These are phyloP conservation scores for Diplodia scrobiculata DNA, from an alignment of 2,329 filamentous ascomycete species.

Conservation along the genomic window DNA sequence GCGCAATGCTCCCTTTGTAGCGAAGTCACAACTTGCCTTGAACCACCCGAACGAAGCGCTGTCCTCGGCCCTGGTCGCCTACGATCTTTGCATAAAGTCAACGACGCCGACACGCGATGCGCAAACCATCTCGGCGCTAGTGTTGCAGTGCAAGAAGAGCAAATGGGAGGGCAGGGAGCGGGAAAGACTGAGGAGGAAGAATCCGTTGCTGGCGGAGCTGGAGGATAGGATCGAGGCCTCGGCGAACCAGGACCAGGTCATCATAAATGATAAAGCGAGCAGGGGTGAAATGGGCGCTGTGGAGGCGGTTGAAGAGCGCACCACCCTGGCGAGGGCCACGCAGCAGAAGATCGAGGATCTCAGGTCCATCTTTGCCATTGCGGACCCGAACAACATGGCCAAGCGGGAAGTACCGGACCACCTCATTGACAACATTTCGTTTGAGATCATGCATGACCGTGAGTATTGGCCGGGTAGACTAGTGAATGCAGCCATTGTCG, in stretches of 20 bases:
- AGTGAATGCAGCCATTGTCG: slow-evolving; percentile 10
- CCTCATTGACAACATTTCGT: slow-evolving; percentile 74
- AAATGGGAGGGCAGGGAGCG: slow-evolving; percentile 78
- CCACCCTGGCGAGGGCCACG: slow-evolving; percentile 48
- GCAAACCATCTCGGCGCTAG: slow-evolving; percentile 68
- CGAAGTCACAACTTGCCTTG: slow-evolving; percentile 78
- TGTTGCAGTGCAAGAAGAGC: slow-evolving; percentile 79
- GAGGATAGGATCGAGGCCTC: slow-evolving; percentile 47
- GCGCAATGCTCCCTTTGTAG: slow-evolving; percentile 38
- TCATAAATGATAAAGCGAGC: slow-evolving; percentile 44
- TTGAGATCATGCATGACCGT: slow-evolving; percentile 72
- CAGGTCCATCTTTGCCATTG: slow-evolving; percentile 51
- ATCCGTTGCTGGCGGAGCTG: slow-evolving; percentile 63
- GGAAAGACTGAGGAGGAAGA: slow-evolving; percentile 58
- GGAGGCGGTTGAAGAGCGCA: slow-evolving; percentile 52
- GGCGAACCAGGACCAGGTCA: slow-evolving; percentile 41
- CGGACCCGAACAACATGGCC: slow-evolving; percentile 49
- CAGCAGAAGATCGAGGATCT: slow-evolving; percentile 50
- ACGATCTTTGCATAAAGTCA: slow-evolving; percentile 64
- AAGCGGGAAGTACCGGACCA: slow-evolving; percentile 69
- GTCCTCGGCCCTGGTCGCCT: slow-evolving; percentile 68
- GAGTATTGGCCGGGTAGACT: slow-evolving; percentile 31
- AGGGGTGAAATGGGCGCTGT: slow-evolving; percentile 47
- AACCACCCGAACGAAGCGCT: slow-evolving; percentile 73
- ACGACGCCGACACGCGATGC: slow-evolving; percentile 66